Base-by-base conservation (phyloP, 2,329 filamentous ascomycete species). In the Dactylellina cionopaga region DNA sequence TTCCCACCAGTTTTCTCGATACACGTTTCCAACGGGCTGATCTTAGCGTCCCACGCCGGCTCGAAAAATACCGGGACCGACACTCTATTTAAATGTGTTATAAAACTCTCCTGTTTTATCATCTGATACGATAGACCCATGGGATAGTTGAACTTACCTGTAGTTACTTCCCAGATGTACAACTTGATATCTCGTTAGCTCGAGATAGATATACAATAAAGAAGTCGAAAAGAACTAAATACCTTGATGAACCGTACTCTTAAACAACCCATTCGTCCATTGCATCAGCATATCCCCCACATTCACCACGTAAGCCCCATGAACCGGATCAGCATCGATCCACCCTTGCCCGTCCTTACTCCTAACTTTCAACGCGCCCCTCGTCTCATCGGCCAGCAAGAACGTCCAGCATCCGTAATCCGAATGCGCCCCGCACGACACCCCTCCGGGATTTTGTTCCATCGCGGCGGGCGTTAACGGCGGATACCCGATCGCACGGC, bases 51-150 rank as follows among this genome's bases (percentile, higher is more conserved):
- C 59, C 81, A 83, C 69, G 81, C 77, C 58, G 82, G 82, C 75
- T 84, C 82, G 73, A 82, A 84, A 77, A 84, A 84, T 65, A 84
- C 84, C 4, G 83, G 83, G 27, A 84, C 81, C 6, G 72, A 76
- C 37, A 77, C 76, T 15, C 63, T 74, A 51, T 24, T 4, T 10
- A 22, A 25, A 2, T 24, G 3, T 46, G 9, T 24, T 15, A 46
- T 46, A 33, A 33, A 33, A 13, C 5, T 33, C 5, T 13, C 19
- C n/a, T 13, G 15, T 17, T 2, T 43, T 43, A 2, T 17, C 15
- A 15, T 7, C 39, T 2, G n/a, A n/a, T 43, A 15, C 39, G 11
- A n/a, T 17, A n/a, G n/a, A n/a, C 19, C 19, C 19, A 41, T 25
- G 25, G 9, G 6, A 46, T 24, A 7, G 15, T 11, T 54, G 10